Percentiles rank a stretch among this genome's conserved stretches.
Conservation (phyloP, 345 rosid species). For the Ceriops zippeliana region DNA sequence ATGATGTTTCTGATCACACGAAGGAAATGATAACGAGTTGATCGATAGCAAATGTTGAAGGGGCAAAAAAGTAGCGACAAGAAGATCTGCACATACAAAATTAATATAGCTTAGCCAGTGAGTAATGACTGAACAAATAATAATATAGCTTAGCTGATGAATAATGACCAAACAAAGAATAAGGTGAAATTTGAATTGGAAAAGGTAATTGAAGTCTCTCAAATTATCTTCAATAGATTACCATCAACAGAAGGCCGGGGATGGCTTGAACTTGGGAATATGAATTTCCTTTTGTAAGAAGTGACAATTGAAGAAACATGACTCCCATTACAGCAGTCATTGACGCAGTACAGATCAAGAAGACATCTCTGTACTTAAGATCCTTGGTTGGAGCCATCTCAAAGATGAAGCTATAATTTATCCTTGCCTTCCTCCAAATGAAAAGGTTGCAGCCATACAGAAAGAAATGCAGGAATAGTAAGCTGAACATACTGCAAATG, state of each 20-base stretch:
- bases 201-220: too few species aligned
- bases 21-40: conserved; percentile 72
- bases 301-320: conserved; percentile 73
- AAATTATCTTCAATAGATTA: conserved; percentile 25
- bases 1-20: conserved; percentile 67
- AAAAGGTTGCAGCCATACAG: conserved; percentile 94
- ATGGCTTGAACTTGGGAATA: conserved; percentile 76
- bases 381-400: conserved; percentile 76
- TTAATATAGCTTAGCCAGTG: not conserved
- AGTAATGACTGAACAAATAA: not conserved
- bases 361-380: conserved; percentile 85
- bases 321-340: conserved; percentile 78
- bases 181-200: too few species aligned
- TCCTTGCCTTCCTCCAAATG: conserved; percentile 87
- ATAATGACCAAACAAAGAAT: not conserved
- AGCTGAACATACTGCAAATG: conserved; percentile 85
- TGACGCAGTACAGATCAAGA: conserved; percentile 72
- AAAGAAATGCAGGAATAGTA: conserved; percentile 78
- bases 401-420: conserved; percentile 89
- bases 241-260: conserved; percentile 78
- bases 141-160: not conserved
- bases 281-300: conserved; percentile 71
- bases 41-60: conserved; percentile 63
- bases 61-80: conserved; percentile 65
- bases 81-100: conserved; percentile 45